These are phyloP conservation scores for Venturiaceae sp. DNA, from an alignment of 2,329 filamentous ascomycete species.

Conservation along the genomic window DNA sequence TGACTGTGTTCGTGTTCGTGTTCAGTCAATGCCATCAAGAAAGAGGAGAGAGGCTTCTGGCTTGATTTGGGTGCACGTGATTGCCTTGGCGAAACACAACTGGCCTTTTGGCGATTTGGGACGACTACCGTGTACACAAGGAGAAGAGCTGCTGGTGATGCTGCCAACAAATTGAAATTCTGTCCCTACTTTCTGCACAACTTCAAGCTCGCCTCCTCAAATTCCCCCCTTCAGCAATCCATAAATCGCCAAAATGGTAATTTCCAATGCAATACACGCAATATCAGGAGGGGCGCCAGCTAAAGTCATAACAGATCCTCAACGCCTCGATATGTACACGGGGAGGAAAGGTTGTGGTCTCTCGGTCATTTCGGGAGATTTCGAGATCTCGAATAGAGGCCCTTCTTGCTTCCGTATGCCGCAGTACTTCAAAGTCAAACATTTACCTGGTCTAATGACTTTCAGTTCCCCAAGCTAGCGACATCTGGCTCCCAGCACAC, in stretches of 20 bases:
- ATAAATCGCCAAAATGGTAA: not conserved
- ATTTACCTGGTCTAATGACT: not conserved
- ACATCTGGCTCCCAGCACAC: conserved; percentile 96
- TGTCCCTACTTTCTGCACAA: not conserved
- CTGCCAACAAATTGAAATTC: not conserved
- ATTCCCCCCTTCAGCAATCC: not conserved
- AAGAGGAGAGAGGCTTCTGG: no score
- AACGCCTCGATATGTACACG: conserved; percentile 98
- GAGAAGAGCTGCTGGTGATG: not conserved
- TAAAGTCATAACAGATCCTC: conserved; percentile 36
- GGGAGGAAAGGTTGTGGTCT: conserved; percentile 96
- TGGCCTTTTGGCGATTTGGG: not conserved
- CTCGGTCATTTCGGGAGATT: conserved; percentile 96
- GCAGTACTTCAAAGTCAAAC: not conserved
- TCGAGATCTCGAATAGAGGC: conserved; percentile 93
- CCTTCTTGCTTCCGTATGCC: conserved; percentile 64
- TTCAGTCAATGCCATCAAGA: no score
- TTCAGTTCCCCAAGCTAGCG: conserved; percentile 80
- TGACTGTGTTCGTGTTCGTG: not conserved
- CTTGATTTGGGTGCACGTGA: no score
- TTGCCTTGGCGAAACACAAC: not conserved
- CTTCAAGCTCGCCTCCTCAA: not conserved
- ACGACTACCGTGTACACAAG: not conserved
- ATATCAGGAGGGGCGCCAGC: not conserved
- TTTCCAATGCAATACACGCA: no score